Percentiles rank a stretch among this genome's conserved stretches.
Conservation (phyloP, 1,139 yeast genomes). For the Lodderomyces parapsilosis region DNA sequence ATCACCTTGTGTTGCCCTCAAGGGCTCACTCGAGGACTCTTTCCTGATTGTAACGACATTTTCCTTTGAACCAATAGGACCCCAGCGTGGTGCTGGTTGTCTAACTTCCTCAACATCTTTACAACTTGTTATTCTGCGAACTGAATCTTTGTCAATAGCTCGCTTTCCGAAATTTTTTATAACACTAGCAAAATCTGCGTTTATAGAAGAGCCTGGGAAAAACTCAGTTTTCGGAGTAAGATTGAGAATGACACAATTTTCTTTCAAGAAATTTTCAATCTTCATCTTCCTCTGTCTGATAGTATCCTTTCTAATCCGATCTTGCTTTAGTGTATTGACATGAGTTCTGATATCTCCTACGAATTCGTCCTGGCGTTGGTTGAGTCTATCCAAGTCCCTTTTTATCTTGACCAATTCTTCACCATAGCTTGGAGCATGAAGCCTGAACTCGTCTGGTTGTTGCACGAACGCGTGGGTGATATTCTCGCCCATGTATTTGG, state of each 20-base stretch:
- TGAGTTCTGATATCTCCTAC: not conserved
- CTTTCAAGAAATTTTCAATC: constrained; percentile 10
- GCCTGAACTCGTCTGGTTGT: not conserved
- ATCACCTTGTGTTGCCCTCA: not conserved
- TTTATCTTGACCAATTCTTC: not conserved
- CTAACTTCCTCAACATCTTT: not conserved
- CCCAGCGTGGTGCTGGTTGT: not conserved
- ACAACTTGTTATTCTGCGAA: not conserved
- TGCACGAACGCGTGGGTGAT: not conserved
- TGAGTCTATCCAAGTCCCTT: not conserved
- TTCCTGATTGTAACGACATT: not conserved
- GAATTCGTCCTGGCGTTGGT: constrained; percentile 1
- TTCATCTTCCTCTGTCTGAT: constrained; percentile 5
- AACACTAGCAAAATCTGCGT: constrained; percentile 13
- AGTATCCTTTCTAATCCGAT: constrained; percentile 1
- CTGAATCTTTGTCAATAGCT: not conserved
- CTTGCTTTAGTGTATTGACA: constrained; percentile 1
- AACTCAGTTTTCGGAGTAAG: constrained; percentile 16
- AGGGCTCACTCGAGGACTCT: not conserved
- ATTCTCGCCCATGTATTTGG: not conserved
- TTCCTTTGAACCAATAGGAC: not conserved
- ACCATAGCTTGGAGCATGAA: not conserved
- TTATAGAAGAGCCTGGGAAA: constrained; percentile 16
- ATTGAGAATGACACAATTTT: constrained; percentile 17
- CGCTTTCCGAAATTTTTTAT: constrained; percentile 23